Evolutionary conservation across 2,329 filamentous ascomycete genomes (phyloP), one percentile per base, ranked within the genome.

Genomic region (Clonostachys rosea): DNA sequence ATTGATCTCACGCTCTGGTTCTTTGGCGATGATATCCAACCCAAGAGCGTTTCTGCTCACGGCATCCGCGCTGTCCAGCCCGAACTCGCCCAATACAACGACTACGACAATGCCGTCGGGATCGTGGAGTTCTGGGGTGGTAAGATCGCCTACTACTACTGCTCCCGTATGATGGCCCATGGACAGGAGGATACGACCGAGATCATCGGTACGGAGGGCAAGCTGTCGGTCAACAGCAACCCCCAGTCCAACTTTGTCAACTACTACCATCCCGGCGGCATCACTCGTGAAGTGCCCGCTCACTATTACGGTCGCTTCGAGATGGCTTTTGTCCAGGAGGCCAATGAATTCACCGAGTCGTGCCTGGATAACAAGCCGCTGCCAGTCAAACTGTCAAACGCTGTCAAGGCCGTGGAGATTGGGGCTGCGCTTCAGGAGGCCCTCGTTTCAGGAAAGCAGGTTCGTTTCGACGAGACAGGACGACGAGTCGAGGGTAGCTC

Each of bases 151-250:
- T 82, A 85, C 58, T 76, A 84, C 50, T 87, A 83, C 61, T 74
- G 71, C 40, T 78, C 71, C 10, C 71, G 83, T 13, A 87, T 86
- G 78, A 86, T 86, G 77, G 78, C 82, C 0, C 76, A 79, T 0
- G 84, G 84, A 1, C 83, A 87, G 61, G 78, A 85, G 50, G 83
- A 87, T 59, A 78, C 74, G 49, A 84, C 83, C 0, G 82, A 86
- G 64, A 76, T 86, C 51, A 83, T 86, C 46, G 84, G 83, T 11
- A 87, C 83, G 2, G 71, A 76, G 53, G 82, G 83, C 37, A 86
- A 86, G 60, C 57, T 86, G 6, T 66, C 71, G 1, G 70, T 87
- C 50, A 86, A 86, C 56, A 72, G 69, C 8, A 75, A 82, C 53
- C 83, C 83, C 6, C 65, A 67, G 42, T 65, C 62, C 3, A 76